phyloP scores from a whole-genome alignment of 208 protist genomes.

The Trypanosoma brucei region DNA sequence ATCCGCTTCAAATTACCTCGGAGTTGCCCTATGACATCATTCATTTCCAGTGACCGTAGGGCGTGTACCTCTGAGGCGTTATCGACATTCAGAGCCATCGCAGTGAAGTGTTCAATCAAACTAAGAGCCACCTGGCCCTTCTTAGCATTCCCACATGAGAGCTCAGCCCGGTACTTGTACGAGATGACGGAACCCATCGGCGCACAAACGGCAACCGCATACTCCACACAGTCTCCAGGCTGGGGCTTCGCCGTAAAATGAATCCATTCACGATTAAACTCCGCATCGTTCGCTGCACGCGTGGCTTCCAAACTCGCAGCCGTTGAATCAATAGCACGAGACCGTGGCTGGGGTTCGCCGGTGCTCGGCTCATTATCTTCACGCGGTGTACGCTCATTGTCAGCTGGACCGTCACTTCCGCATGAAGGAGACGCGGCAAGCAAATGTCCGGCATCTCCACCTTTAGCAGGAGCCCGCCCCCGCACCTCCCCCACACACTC shows the following conservation, averaged over 20 bases:
- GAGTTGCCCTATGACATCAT: slow-evolving; percentile 62
- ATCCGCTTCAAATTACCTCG: slow-evolving; percentile 50
- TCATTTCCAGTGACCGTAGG: slow-evolving; percentile 30
- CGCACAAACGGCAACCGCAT: slow-evolving; percentile 14
- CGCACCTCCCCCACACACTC: background rate
- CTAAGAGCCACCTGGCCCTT: slow-evolving; percentile 40
- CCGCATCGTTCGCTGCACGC: slow-evolving; percentile 13
- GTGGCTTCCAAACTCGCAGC: background rate
- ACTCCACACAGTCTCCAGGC: slow-evolving; percentile 14
- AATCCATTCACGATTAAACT: slow-evolving; percentile 18
- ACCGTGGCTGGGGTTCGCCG: slow-evolving; percentile 3
- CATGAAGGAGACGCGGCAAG: background rate
- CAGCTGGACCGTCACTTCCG: no score
- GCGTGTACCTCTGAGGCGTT: slow-evolving; percentile 7
- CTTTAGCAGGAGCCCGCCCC: background rate
- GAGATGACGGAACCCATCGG: slow-evolving; percentile 30
- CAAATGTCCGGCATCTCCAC: background rate
- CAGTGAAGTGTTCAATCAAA: slow-evolving; percentile 24
- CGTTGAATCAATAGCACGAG: slow-evolving; percentile 8
- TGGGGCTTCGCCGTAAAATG: slow-evolving; percentile 12
- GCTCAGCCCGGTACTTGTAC: slow-evolving; percentile 40
- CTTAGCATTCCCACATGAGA: slow-evolving; percentile 35
- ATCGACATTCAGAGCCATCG: slow-evolving; percentile 14
- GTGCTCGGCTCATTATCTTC: background rate
- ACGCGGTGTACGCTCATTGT: no score